Percentiles rank a stretch among this genome's conserved stretches.
Conservation (phyloP, 257 asterid species). For the Apocynum venetum region DNA sequence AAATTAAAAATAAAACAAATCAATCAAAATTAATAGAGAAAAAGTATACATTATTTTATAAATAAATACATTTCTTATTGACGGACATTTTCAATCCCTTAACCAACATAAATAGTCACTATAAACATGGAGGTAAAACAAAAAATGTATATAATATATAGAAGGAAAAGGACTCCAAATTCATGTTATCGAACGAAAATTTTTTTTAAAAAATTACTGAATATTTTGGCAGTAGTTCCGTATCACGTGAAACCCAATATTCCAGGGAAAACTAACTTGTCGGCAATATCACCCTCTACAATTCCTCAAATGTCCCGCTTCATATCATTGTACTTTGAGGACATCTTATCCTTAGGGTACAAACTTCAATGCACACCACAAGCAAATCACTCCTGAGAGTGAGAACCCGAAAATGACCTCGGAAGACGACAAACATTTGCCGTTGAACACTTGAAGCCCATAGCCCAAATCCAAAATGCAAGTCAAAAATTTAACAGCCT, state of each 20-base stretch:
- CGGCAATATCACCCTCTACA: not conserved
- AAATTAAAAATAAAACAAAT: too few relatives aligned
- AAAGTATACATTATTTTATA: too few relatives aligned
- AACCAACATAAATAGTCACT: too few relatives aligned
- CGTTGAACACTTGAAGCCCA: not conserved
- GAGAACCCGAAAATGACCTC: not conserved
- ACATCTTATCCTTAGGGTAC: not conserved
- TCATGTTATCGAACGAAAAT: too few relatives aligned
- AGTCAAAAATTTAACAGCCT: not conserved
- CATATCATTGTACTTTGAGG: not conserved
- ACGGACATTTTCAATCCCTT: too few relatives aligned
- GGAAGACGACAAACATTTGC: not conserved
- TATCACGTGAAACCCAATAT: not conserved
- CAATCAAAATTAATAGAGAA: too few relatives aligned
- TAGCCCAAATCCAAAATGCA: not conserved
- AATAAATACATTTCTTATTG: too few relatives aligned
- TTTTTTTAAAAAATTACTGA: not conserved
- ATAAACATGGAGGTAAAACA: too few relatives aligned
- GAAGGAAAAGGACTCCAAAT: too few relatives aligned
- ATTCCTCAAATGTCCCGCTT: not conserved
- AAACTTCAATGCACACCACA: not conserved
- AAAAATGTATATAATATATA: too few relatives aligned
- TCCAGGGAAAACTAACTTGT: not conserved
- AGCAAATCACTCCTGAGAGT: not conserved
- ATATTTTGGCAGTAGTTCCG: not conserved